Evolutionary conservation across 805 yeast genomes (phyloP).

Genomic region (Yarrowia divulgata): DNA sequence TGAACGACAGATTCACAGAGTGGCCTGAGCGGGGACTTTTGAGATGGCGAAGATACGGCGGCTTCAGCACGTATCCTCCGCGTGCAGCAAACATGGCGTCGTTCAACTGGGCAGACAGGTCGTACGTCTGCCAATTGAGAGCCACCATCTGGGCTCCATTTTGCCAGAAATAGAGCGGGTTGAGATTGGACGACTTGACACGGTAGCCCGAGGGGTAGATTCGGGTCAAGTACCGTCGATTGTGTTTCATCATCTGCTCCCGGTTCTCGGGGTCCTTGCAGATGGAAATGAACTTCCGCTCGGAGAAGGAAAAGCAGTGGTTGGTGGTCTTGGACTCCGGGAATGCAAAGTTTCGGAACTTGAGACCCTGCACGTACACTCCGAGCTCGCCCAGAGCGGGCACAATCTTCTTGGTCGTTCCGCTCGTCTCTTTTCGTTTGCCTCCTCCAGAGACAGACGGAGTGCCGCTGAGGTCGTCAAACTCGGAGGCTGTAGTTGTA

Average conservation of each 20-base stretch:
- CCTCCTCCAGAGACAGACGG: slow-evolving; percentile 8
- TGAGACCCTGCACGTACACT: slow-evolving; percentile 74
- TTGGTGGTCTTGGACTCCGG: slow-evolving; percentile 83
- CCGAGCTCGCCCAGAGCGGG: slow-evolving; percentile 64
- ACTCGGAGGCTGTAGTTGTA: slow-evolving; percentile 27
- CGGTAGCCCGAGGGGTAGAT: slow-evolving; percentile 86
- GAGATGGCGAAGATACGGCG: slow-evolving; percentile 53
- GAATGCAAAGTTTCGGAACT: slow-evolving; percentile 79
- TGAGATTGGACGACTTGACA: slow-evolving; percentile 78
- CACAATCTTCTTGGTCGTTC: slow-evolving; percentile 46
- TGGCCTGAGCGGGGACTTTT: slow-evolving; percentile 43
- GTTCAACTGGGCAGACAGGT: slow-evolving; percentile 85
- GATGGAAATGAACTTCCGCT: slow-evolving; percentile 69
- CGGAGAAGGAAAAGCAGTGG: slow-evolving; percentile 89
- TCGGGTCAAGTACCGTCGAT: slow-evolving; percentile 75
- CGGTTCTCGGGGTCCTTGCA: slow-evolving; percentile 64
- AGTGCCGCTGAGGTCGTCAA: slow-evolving; percentile 42
- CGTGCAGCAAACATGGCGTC: slow-evolving; percentile 76
- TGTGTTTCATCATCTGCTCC: slow-evolving; percentile 74
- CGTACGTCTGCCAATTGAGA: slow-evolving; percentile 94
- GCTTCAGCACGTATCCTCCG: slow-evolving; percentile 83
- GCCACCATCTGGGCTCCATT: slow-evolving; percentile 95
- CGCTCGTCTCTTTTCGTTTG: slow-evolving; percentile 40
- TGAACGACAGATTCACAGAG: slow-evolving; percentile 54
- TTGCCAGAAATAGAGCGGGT: slow-evolving; percentile 81